A percentile compares a stretch with the other conserved stretches of the same genome.
Conservation (phyloP, 2,329 filamentous ascomycete species). For the Fusarium hainanense region DNA sequence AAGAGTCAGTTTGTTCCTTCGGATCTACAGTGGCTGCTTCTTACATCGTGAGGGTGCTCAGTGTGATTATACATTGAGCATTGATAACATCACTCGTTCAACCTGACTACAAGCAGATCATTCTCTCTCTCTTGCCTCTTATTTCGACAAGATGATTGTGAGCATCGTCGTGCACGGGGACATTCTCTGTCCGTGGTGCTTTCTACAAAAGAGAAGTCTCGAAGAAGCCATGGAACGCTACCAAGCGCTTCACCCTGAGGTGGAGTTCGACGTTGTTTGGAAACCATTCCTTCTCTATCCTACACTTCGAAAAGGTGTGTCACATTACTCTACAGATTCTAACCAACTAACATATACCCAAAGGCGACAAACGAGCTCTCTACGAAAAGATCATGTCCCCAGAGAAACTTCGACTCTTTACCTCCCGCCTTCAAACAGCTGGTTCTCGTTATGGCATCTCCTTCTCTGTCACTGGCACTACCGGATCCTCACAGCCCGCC, state of each 20-base stretch:
- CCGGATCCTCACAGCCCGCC: conserved; percentile 58
- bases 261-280: conserved; percentile 60
- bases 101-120: neutral
- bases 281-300: conserved; percentile 61
- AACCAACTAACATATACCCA: neutral
- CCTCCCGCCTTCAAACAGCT: conserved; percentile 47
- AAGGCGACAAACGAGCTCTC: conserved; percentile 52
- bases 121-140: neutral
- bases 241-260: conserved; percentile 53
- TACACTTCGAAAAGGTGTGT: conserved; percentile 45
- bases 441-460: conserved; percentile 53
- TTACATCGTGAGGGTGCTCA: conserved; percentile 2
- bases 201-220: conserved; percentile 60
- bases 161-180: conserved; percentile 61
- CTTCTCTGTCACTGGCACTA: conserved; percentile 56
- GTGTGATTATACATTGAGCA: neutral
- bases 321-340: neutral
- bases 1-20: neutral
- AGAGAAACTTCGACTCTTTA: conserved; percentile 44
- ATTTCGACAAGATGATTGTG: conserved; percentile 30
- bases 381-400: conserved; percentile 50
- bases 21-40: conserved; percentile 10
- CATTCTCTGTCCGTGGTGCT: conserved; percentile 64
- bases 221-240: conserved; percentile 58
- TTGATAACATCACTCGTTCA: neutral